A percentile compares a stretch with the other conserved stretches of the same genome.
These are phyloP conservation scores for Symbiodinium pilosum DNA, from an alignment of 73 alveolate genomes.

Conservation along the genomic window DNA sequence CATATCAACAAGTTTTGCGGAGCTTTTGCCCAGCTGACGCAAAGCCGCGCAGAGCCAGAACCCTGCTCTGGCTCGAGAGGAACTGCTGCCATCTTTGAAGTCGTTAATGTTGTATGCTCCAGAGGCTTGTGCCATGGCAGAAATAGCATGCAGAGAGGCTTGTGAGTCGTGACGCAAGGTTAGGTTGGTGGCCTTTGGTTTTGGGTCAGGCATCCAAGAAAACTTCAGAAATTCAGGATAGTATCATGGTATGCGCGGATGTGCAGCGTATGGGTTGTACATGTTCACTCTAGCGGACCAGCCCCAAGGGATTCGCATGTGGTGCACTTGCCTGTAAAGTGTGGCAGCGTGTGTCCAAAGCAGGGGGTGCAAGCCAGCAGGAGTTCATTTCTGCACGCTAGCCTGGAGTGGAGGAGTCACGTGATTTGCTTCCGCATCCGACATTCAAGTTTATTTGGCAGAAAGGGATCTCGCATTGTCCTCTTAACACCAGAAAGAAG, in stretches of 20 bases:
- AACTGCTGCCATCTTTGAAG: neutral
- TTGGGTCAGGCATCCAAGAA: neutral
- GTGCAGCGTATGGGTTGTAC: too few species aligned
- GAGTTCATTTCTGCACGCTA: too few species aligned
- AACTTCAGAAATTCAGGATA: neutral
- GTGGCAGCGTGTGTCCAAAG: too few species aligned
- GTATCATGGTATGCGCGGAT: neutral
- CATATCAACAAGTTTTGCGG: neutral
- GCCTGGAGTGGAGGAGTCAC: too few species aligned
- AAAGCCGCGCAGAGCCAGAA: neutral
- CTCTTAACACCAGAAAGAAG: too few species aligned
- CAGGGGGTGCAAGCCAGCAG: too few species aligned
- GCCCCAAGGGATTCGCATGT: too few species aligned
- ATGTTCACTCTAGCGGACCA: too few species aligned
- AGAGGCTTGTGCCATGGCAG: neutral
- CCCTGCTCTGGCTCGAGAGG: neutral
- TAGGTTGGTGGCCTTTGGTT: neutral
- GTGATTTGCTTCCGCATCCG: too few species aligned
- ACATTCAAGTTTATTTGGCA: too few species aligned
- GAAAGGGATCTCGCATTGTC: too few species aligned
- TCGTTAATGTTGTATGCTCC: neutral
- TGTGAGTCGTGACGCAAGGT: neutral
- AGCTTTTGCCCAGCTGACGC: neutral
- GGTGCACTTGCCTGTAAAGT: too few species aligned
- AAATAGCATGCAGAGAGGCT: neutral